Conservation (phyloP, 2,329 filamentous ascomycete species). For the Xylaria sp. region DNA sequence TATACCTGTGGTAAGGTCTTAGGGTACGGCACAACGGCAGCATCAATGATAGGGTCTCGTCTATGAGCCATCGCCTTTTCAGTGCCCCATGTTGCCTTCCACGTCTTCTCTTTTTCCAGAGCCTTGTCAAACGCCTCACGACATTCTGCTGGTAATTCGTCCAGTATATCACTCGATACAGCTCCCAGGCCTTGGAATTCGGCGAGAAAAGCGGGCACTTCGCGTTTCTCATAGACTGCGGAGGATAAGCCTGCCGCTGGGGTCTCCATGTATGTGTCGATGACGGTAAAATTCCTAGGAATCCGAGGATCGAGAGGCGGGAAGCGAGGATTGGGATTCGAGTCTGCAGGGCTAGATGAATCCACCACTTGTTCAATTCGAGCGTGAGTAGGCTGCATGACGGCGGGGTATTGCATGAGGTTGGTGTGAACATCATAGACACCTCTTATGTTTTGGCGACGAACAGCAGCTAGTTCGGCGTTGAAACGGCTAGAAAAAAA, state of each 20-base stretch:
- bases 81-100: constrained; percentile 79
- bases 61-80: constrained; percentile 70
- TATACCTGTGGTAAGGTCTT: constrained; percentile 52
- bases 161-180: constrained; percentile 72
- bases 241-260: constrained; percentile 60
- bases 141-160: constrained; percentile 76
- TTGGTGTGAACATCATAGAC: constrained; percentile 97
- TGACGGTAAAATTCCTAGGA: constrained; percentile 66
- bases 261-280: constrained; percentile 66
- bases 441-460: constrained; percentile 76
- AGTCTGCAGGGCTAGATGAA: constrained; percentile 42
- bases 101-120: constrained; percentile 71
- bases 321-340: constrained; percentile 53
- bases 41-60: constrained; percentile 68
- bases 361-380: constrained; percentile 77
- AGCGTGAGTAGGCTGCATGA: constrained; percentile 89
- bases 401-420: constrained; percentile 84
- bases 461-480: constrained; percentile 73
- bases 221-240: constrained; percentile 57
- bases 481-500: constrained; percentile 79
- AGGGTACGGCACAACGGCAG: constrained; percentile 69
- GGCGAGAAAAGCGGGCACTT: constrained; percentile 60
- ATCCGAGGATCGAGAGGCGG: constrained; percentile 61
- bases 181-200: constrained; percentile 71
- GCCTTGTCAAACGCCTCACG: constrained; percentile 77